A percentile compares a stretch with the other conserved stretches of the same genome.
phyloP scores from a whole-genome alignment of 2,329 filamentous ascomycete genomes.

The Zymoseptoria pseudotritici region DNA sequence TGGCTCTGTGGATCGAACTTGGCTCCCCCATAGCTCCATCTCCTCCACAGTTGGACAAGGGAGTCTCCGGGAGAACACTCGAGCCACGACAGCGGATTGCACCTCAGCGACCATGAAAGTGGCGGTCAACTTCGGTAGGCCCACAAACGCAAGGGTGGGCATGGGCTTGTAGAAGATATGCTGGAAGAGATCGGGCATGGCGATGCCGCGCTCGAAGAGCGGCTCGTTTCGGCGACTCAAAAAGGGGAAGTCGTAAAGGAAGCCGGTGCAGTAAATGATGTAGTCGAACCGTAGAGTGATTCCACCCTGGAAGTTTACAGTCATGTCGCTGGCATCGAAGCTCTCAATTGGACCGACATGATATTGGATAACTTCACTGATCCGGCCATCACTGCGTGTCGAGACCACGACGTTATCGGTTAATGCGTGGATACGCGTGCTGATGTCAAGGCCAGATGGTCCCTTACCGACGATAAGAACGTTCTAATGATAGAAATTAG shows the following conservation, averaged over 20 bases:
- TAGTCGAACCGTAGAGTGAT: background rate
- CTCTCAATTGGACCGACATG: background rate
- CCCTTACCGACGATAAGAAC: conserved; percentile 11
- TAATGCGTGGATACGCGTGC: background rate
- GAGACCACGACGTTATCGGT: conserved; percentile 3
- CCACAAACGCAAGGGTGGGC: conserved; percentile 5
- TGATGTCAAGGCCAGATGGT: conserved; percentile 11
- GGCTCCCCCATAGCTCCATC: background rate
- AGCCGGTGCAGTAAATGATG: conserved; percentile 12
- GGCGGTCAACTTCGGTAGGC: conserved; percentile 2
- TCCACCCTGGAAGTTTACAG: conserved; percentile 3
- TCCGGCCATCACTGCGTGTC: background rate
- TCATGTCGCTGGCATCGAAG: background rate
- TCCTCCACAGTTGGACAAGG: background rate
- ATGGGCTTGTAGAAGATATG: conserved; percentile 7
- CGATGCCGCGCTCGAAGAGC: conserved; percentile 1
- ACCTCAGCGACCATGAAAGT: conserved; percentile 11
- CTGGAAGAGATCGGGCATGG: conserved; percentile 1
- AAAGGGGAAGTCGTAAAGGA: conserved; percentile 8
- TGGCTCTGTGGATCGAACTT: background rate
- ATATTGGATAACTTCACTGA: too few species aligned
- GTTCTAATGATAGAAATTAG: conserved; percentile 1
- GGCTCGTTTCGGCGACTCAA: background rate
- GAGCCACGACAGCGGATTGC: conserved; percentile 7
- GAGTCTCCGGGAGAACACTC: conserved; percentile 1